Conservation (phyloP, 768 basidiomycete species). For the Trametes elegans region DNA sequence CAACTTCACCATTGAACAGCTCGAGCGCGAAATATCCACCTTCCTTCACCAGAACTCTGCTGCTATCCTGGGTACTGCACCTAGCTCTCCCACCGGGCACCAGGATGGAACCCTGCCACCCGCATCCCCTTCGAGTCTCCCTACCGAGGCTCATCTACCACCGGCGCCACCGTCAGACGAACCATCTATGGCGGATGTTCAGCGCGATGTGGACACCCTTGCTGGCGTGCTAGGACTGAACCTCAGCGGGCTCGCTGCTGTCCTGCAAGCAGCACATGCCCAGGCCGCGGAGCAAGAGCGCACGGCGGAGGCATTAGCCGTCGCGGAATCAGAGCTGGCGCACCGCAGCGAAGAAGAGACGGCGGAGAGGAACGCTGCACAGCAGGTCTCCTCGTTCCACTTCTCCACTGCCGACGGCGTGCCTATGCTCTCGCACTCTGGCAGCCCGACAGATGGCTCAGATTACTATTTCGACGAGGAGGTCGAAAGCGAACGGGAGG, state of each 20-base stretch:
- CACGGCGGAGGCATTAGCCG: slow-evolving; percentile 41
- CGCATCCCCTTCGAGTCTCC: too few species aligned
- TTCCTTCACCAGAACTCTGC: slow-evolving; percentile 75
- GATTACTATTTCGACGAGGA: slow-evolving; percentile 37
- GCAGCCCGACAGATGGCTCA: slow-evolving; percentile 26
- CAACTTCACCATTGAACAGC: slow-evolving; percentile 56
- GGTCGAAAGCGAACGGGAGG: slow-evolving; percentile 33
- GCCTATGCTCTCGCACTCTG: slow-evolving; percentile 7
- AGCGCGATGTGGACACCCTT: slow-evolving; percentile 26
- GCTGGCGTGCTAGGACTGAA: slow-evolving; percentile 38
- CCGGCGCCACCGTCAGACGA: not conserved
- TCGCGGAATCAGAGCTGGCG: slow-evolving; percentile 37
- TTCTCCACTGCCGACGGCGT: slow-evolving; percentile 56
- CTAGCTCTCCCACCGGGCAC: not conserved
- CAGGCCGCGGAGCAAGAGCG: slow-evolving; percentile 51
- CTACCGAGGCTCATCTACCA: too few species aligned
- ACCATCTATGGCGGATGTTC: slow-evolving; percentile 4
- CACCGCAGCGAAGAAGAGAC: slow-evolving; percentile 44
- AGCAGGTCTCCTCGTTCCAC: slow-evolving; percentile 76
- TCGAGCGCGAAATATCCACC: slow-evolving; percentile 75
- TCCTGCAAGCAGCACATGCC: slow-evolving; percentile 74
- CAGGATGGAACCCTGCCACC: slow-evolving; percentile 37
- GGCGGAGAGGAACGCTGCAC: slow-evolving; percentile 52
- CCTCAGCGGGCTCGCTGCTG: slow-evolving; percentile 68
- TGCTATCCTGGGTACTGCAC: slow-evolving; percentile 30